Percentiles rank a stretch among this genome's conserved stretches.
Evolutionary conservation across 106 monocot genomes (phyloP).

Genomic region (Dendrobium officinale): DNA sequence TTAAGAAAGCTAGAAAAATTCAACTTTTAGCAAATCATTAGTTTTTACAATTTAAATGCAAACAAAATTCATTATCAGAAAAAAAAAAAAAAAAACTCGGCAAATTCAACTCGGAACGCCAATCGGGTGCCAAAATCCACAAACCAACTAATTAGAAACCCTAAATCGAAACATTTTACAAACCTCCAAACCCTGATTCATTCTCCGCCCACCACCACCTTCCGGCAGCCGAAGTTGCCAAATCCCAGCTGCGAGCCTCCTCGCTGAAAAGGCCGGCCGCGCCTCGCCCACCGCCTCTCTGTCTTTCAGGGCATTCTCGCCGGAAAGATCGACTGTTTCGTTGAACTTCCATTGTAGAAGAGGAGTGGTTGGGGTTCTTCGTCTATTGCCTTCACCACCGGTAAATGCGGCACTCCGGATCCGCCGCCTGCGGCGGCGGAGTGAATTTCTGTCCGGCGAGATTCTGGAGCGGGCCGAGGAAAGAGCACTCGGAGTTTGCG

Average conservation of each 20-base stretch:
- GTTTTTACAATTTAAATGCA: no score
- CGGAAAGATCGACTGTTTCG: conserved; percentile 12
- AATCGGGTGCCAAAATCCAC: background rate
- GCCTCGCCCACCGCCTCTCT: background rate
- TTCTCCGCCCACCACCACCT: background rate
- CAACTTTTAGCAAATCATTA: no score
- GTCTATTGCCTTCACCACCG: conserved; percentile 8
- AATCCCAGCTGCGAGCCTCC: conserved; percentile 76
- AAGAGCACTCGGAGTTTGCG: background rate
- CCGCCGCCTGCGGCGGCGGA: conserved; percentile 12
- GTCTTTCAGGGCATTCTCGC: background rate
- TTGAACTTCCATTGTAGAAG: conserved; percentile 66
- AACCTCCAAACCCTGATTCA: conserved; percentile 6
- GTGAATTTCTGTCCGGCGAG: background rate
- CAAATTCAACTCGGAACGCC: no score
- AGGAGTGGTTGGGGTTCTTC: conserved; percentile 65
- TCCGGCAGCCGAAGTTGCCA: conserved; percentile 55
- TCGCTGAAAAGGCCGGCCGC: conserved; percentile 39
- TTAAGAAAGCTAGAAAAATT: no score
- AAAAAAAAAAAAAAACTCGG: no score
- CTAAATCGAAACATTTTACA: background rate
- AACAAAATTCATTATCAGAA: no score
- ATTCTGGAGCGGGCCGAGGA: background rate
- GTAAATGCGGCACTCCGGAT: conserved; percentile 6
- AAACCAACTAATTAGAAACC: background rate